Percentiles rank a stretch among this genome's conserved stretches.
Evolutionary conservation across 1,284 basidiomycete genomes (phyloP).

Genomic region (Trichosporon sp.): DNA sequence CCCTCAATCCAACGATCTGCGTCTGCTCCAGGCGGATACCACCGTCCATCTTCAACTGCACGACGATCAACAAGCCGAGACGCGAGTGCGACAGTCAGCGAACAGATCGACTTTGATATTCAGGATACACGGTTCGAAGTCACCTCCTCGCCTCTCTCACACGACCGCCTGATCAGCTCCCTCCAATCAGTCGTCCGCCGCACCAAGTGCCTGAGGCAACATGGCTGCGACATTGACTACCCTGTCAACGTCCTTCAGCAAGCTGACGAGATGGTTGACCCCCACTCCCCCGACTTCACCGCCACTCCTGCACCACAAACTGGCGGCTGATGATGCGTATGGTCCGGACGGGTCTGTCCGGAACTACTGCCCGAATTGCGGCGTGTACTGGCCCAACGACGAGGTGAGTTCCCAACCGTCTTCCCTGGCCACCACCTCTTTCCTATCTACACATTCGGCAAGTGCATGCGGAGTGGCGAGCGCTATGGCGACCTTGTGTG

Average conservation of each 20-base stretch:
- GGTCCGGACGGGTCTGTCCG: constrained; percentile 13
- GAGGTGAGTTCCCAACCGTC: constrained; percentile 1
- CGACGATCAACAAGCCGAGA: not conserved
- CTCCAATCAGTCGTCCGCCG: not conserved
- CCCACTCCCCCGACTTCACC: constrained; percentile 1
- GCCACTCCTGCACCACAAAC: constrained; percentile 9
- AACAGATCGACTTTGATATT: not conserved
- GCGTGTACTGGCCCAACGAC: constrained; percentile 10
- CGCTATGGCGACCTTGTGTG: not conserved
- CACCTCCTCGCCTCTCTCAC: not conserved
- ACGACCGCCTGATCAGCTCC: constrained; percentile 3
- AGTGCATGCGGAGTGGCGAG: not conserved
- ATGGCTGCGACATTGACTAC: constrained; percentile 15
- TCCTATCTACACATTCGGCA: not conserved
- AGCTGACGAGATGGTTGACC: constrained; percentile 8
- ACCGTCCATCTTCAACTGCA: not conserved
- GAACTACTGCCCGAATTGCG: constrained; percentile 19
- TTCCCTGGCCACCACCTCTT: not conserved
- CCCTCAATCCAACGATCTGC: not conserved
- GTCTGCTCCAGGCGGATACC: not conserved
- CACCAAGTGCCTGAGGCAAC: not conserved
- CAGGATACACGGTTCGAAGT: not conserved
- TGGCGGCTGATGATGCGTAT: not conserved
- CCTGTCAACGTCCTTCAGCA: constrained; percentile 10
- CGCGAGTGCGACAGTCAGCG: not conserved